Conservation (phyloP, 306 rosid genomes). For the Hippophae rhamnoides region DNA sequence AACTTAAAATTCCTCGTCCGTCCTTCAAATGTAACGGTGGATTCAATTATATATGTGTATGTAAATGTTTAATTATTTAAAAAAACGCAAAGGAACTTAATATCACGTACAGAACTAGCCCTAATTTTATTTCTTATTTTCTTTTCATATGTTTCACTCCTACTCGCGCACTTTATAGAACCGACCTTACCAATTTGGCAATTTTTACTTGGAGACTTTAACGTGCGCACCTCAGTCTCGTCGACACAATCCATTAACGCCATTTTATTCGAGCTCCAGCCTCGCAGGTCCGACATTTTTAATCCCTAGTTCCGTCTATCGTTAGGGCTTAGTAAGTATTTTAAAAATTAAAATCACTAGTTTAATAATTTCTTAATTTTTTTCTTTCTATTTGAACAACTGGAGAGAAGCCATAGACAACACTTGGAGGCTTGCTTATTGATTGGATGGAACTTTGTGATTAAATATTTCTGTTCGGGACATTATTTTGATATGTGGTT, state of each 20-base stretch:
- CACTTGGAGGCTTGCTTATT: conserved; percentile 7
- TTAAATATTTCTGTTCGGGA: not conserved
- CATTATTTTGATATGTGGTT: not conserved
- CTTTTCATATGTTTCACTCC: not conserved
- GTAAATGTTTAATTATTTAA: too few relatives aligned
- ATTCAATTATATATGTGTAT: too few relatives aligned
- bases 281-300: conserved; percentile 27
- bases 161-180: conserved; percentile 36
- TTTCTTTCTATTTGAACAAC: conserved; percentile 8
- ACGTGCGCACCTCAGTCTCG: conserved; percentile 45
- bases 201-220: conserved; percentile 21
- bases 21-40: too few relatives aligned
- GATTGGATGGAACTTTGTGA: conserved; percentile 6
- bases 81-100: not conserved
- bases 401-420: conserved; percentile 15
- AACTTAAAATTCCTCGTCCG: too few relatives aligned
- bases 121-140: not conserved
- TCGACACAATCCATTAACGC: conserved; percentile 21
- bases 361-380: conserved; percentile 10
- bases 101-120: too few relatives aligned
- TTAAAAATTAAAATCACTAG: conserved; percentile 26
- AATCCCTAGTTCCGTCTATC: not conserved
- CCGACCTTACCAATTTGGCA: conserved; percentile 18
- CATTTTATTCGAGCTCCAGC: conserved; percentile 17
- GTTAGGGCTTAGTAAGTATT: conserved; percentile 19